Evolutionary conservation across 345 rosid genomes (phyloP), one percentile per base, ranked within the genome.

Genomic region (Eucalyptus marginata): DNA sequence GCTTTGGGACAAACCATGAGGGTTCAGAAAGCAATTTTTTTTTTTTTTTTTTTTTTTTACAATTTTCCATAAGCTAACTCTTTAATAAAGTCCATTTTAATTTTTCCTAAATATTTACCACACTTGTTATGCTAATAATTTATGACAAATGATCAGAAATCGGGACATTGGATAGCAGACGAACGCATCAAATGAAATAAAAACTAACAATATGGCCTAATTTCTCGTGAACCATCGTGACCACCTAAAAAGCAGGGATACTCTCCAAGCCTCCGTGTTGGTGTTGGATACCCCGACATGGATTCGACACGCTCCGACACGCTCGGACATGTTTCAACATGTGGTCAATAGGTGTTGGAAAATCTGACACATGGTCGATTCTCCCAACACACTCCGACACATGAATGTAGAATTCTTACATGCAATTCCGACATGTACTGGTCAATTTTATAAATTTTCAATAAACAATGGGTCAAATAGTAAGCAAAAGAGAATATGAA

Each of bases 281-380:
- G 54, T 16, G 20, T 16, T 0, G 1, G 52, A 50, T 7, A 50
- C 7, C 5, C 20, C 0, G 7, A 16, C 1, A 50, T 0, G 0
- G 20, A 7, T 50, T 50, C 1, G 7, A 50, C 52, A 15, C 6
- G 7, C 18, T 50, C 0, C 0, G 18, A 50, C 18, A 50, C 5
- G 18, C 7, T 2, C 1, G 0, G 18, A 50, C 52, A 50, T 50
- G 52, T 7, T 50, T 50, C 3, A 16, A 50, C 20, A 50, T 50
- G 3, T 0, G 20, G 0, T 50, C 7, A 50, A 50, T 50, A 50
- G 6, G 1, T 50, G 52, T 50, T 50, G 3, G 52, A 15, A 50
- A 50, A 15, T 15, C 2, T 0, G 18, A 50, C 52, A 50, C 3
- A 0, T 50, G 18, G 18, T 50, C 8, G 0, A 50, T 50, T 50